Base-by-base conservation (phyloP, 805 yeast species). In the Wickerhamomyces subpelliculosus region DNA sequence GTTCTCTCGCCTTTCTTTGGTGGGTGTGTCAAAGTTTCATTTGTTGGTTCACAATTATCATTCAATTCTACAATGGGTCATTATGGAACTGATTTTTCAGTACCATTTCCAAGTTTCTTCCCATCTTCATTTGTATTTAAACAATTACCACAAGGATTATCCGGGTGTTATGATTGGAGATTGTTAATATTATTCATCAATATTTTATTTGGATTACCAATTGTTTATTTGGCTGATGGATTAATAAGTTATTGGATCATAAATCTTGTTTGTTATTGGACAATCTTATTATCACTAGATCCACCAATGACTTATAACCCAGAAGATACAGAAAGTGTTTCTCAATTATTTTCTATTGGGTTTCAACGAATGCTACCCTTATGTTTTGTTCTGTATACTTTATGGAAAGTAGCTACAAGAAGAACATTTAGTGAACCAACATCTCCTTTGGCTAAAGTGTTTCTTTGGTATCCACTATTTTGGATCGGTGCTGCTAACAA, bases 401-500 rank as follows among this genome's bases (percentile, higher is more conserved):
- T 88, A 9, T 87, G 95, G 84, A 67, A 63, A 33, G 58, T 67
- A 30, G 69, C 83, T 4, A 67, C 72, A 2, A 60, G 62, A 22
- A 62, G 72, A 29, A 80, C 88, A 0, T 60, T 79, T 26, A 47
- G 55, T 22, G 53, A 58, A n/a, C 47, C 47, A 6, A 62, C 68
- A 0, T 66, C 73, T 0, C 64, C 69, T 0, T n/a, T 66, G n/a
- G 51, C 60, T 5, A 69, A 64, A 38, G 31, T 57, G 1, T 16
- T 57, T 0, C 21, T 63, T 19, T 89, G 95, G 93, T 84, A 83
- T 45, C 83, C 89, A 0, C 65, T 81, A 3, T 83, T 83, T 53
- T 86, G 95, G 94, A 50, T 84, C 3, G 96, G 96, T 2, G 69
- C 84, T 25, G 68, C 88, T 51, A 88, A 89, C 57, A 89, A 87